Evolutionary conservation across 169 alveolate genomes (phyloP).

Genomic region (Ichthyophthirius multifiliis): DNA sequence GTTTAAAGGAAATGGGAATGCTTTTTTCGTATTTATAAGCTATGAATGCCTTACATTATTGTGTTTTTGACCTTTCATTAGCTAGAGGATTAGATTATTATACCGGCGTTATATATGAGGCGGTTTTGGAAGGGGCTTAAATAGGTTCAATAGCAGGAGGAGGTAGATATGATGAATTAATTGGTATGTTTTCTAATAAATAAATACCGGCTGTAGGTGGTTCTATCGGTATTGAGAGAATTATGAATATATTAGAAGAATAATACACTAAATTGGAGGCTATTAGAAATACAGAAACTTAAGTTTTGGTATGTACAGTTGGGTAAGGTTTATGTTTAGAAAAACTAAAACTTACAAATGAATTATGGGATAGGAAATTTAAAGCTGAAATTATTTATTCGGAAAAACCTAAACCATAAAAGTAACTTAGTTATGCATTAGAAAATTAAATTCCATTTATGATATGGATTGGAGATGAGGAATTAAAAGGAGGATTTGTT

Average conservation of each 20-base stretch:
- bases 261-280: constrained; percentile 34
- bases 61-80: constrained; percentile 87
- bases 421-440: constrained; percentile 45
- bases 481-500: constrained; percentile 53
- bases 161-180: constrained; percentile 95
- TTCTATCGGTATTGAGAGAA: constrained; percentile 94
- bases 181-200: constrained; percentile 87
- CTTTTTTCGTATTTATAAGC: constrained; percentile 53
- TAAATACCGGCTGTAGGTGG: constrained; percentile 96
- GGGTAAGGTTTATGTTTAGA: constrained; percentile 40
- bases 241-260: constrained; percentile 86
- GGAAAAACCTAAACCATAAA: constrained; percentile 55
- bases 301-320: constrained; percentile 47
- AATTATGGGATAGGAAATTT: constrained; percentile 58
- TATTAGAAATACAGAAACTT: constrained; percentile 49
- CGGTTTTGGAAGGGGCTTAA: constrained; percentile 82
- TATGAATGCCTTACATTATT: constrained; percentile 24
- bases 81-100: constrained; percentile 98
- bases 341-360: constrained; percentile 44
- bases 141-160: constrained; percentile 98
- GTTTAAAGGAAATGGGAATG: constrained; percentile 68
- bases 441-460: constrained; percentile 56
- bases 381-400: constrained; percentile 60
- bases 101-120: constrained; percentile 95
- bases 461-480: constrained; percentile 67